Conservation (phyloP, 805 yeast genomes). For the Suhomyces emberorum region DNA sequence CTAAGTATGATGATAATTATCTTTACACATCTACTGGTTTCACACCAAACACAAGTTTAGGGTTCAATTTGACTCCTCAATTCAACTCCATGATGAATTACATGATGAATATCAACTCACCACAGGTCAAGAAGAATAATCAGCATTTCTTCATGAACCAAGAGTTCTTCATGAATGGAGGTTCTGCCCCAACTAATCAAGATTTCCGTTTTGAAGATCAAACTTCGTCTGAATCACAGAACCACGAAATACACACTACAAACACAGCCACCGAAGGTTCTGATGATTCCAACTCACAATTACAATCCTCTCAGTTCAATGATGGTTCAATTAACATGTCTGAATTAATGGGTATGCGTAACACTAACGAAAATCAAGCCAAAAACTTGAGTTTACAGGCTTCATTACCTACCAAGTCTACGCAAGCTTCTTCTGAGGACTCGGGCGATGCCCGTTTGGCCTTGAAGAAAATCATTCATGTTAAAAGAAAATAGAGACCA, state of each 20-base stretch:
- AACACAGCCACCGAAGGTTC: background rate
- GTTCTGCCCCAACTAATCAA: background rate
- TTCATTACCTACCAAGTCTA: background rate
- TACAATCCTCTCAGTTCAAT: background rate
- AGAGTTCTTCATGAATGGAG: constrained; percentile 23
- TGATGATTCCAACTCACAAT: background rate
- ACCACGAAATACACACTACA: constrained; percentile 3
- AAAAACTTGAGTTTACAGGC: background rate
- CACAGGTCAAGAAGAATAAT: constrained; percentile 21
- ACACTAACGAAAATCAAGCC: background rate
- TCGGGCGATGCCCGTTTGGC: constrained; percentile 38
- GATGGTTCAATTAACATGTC: constrained; percentile 11
- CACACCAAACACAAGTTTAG: constrained; percentile 23
- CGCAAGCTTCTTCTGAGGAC: constrained; percentile 17
- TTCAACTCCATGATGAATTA: constrained; percentile 40
- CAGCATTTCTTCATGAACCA: constrained; percentile 23
- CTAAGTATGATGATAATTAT: constrained; percentile 28
- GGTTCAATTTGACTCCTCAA: constrained; percentile 38
- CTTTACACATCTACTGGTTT: constrained; percentile 24
- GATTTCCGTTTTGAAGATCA: constrained; percentile 3
- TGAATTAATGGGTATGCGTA: constrained; percentile 17
- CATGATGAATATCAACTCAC: constrained; percentile 32
- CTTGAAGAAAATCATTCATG: constrained; percentile 32
- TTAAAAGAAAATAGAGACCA: constrained; percentile 18
- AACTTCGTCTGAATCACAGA: background rate